Percentiles rank a stretch among this genome's conserved stretches.
phyloP scores from a whole-genome alignment of 495 filamentous ascomycete genomes.

The Trichoderma erinaceum region DNA sequence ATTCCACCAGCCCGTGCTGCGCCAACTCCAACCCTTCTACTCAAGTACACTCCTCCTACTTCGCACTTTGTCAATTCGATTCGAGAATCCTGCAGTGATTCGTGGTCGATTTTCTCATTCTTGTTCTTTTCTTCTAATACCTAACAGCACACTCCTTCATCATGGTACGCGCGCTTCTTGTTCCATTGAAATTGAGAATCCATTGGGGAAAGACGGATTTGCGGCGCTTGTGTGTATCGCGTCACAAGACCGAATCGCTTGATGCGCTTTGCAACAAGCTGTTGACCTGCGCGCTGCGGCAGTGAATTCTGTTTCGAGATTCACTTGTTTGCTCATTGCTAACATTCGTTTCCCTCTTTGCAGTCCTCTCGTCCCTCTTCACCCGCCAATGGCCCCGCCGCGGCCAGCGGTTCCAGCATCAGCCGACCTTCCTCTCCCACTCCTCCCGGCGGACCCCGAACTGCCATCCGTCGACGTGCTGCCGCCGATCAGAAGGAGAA shows the following conservation, averaged over 20 bases:
- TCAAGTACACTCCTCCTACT: neutral
- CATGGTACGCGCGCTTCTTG: conserved; percentile 22
- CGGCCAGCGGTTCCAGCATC: conserved; percentile 56
- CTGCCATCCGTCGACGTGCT: conserved; percentile 86
- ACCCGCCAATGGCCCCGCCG: conserved; percentile 43
- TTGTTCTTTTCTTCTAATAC: conserved; percentile 25
- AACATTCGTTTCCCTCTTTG: neutral
- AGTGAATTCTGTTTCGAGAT: neutral
- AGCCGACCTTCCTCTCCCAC: conserved; percentile 78
- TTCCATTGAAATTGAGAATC: neutral
- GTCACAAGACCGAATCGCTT: conserved; percentile 3
- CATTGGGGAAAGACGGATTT: neutral
- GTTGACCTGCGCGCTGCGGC: neutral
- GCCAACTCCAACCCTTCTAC: conserved; percentile 9
- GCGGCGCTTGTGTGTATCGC: conserved; percentile 14
- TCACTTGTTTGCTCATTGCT: conserved; percentile 15
- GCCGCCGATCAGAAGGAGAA: conserved; percentile 94
- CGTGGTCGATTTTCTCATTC: conserved; percentile 22
- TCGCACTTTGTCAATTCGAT: conserved; percentile 6
- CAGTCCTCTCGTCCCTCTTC: conserved; percentile 70
- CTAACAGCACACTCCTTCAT: conserved; percentile 22
- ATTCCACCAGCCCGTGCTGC: conserved; percentile 14
- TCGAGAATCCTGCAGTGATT: conserved; percentile 11
- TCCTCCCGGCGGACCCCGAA: conserved; percentile 89
- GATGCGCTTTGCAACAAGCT: conserved; percentile 8